Evolutionary conservation across 2,329 filamentous ascomycete species (phyloP), one percentile per base, ranked within the genome.

Genomic region (Elsinoe perseae): DNA sequence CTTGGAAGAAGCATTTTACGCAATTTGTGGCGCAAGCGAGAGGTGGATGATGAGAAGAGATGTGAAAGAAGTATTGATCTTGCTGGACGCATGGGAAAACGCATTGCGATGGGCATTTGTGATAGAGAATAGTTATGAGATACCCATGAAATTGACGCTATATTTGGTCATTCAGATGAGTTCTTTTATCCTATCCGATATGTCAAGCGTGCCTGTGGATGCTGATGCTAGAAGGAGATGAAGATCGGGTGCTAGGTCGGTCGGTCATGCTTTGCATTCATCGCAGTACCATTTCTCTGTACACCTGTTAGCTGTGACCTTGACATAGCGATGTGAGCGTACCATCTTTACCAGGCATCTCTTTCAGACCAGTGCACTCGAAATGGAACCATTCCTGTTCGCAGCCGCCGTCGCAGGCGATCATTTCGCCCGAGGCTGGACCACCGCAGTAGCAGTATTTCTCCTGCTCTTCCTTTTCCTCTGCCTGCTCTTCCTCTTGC

Each of bases 1-100:
- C 68, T n/a, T 77, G 74, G 67, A 68, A 70, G 56, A 72, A 68
- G 59, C 76, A 74, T 62, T 75, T 76, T 58, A 70, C 68, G 28
- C 64, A 65, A 4, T 77, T 77, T 58, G 69, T 76, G 36, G 64
- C 67, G 58, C 62, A 65, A 56, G 67, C 64, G 14, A 68, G 58
- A 38, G 56, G 55, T 34, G 59, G 53, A 57, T 38, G 38, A 48
- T 5, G 48, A 2, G 20, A 4, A 32, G 46, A 30, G 25, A 32
- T 10, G 12, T 2, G 18, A 4, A 20, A 8, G 30, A 12, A 20
- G 12, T n/a, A 2, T 18, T 2, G 27, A n/a, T 18, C 40, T 18
- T 10, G 21, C 18, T 14, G 14, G 9, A 14, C 9, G 18, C 2
- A 44, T 12, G 40, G 5, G 25, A 44, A 44, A 25, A 25, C n/a